Conservation (phyloP, 352 stramenopile species). For the Phytophthora cajani region DNA sequence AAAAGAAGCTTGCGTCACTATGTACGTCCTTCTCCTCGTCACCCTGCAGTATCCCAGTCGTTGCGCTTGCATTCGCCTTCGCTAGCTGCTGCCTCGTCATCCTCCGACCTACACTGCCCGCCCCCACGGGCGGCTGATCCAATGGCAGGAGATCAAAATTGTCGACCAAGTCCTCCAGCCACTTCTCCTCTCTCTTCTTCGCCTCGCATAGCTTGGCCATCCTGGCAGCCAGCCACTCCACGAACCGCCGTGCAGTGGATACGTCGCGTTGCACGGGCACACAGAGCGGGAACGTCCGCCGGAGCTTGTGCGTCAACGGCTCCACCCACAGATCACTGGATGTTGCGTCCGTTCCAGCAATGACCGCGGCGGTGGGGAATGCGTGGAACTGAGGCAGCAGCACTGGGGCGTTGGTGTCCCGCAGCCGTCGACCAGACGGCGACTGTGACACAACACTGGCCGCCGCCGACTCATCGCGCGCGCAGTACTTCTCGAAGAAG, state of each 20-base stretch:
- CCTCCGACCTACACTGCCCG: conserved; percentile 7
- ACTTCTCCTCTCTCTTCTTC: conserved; percentile 56
- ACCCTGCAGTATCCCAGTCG: background rate
- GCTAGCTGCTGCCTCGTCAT: conserved; percentile 26
- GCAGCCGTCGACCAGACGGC: conserved; percentile 13
- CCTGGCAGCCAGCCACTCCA: conserved; percentile 73
- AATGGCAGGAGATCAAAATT: conserved; percentile 47
- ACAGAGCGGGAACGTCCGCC: conserved; percentile 75
- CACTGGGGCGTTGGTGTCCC: conserved; percentile 35
- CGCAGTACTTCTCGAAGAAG: conserved; percentile 70
- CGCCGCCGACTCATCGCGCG: background rate
- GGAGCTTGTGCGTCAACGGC: conserved; percentile 69
- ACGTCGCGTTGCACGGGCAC: conserved; percentile 65
- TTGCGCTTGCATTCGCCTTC: conserved; percentile 6
- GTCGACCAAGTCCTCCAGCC: conserved; percentile 62
- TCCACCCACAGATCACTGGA: conserved; percentile 81
- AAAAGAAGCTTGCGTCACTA: conserved; percentile 17
- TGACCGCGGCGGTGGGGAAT: conserved; percentile 67
- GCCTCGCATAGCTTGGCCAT: conserved; percentile 48
- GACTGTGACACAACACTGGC: background rate
- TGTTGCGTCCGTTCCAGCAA: conserved; percentile 74
- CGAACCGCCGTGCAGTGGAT: conserved; percentile 53
- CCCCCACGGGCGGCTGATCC: conserved; percentile 26
- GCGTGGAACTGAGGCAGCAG: conserved; percentile 54
- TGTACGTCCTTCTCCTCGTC: background rate